Evolutionary conservation across 2,329 filamentous ascomycete genomes (phyloP), one percentile per base, ranked within the genome.

Genomic region (Grosmannia serpens): DNA sequence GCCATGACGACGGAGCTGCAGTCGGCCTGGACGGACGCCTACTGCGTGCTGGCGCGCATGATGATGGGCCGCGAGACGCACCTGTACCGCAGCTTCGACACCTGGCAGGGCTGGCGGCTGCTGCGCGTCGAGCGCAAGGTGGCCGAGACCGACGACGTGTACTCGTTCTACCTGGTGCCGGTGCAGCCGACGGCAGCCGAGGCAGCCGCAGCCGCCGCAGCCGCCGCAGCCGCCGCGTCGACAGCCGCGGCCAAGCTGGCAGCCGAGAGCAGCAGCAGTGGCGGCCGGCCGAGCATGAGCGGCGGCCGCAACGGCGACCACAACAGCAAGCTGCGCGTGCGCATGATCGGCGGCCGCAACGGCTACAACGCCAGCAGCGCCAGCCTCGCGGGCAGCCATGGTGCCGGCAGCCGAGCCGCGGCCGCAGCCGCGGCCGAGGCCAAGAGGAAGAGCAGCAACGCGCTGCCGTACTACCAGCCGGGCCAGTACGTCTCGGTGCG

Each of bases 401-500:
- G 26, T 46, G 52, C 38, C 33, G n/a, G 17, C 35, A 46, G 31
- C 52, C n/a, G 29, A 24, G 29, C 20, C 17, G 20, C 29, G 11
- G 17, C 35, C 2, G 35, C 33, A 11, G 13, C 35, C 1, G n/a
- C 35, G 1, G 24, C 17, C 2, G 29, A 22, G 4, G 3, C 44
- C n/a, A n/a, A 35, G 29, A 46, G 13, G 15, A 50, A 29, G n/a
- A 47, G 20, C 27, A 29, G 17, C 50, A 35, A 38, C 20, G 73
- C 74, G n/a, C 73, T 91, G 47, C 86, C 86, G 0, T 51, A 67
- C 0, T 91, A 82, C 74, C 75, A 79, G 59, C 86, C 87, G 0
- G 88, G 88, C 41, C 87, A 91, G 70, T 91, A 89, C 67, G 78
- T 88, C 61, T 86, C 84, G 0, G 71, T 89, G 53, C 78, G 79